Evolutionary conservation across 495 filamentous ascomycete genomes (phyloP).

Genomic region (Poronia punctata): DNA sequence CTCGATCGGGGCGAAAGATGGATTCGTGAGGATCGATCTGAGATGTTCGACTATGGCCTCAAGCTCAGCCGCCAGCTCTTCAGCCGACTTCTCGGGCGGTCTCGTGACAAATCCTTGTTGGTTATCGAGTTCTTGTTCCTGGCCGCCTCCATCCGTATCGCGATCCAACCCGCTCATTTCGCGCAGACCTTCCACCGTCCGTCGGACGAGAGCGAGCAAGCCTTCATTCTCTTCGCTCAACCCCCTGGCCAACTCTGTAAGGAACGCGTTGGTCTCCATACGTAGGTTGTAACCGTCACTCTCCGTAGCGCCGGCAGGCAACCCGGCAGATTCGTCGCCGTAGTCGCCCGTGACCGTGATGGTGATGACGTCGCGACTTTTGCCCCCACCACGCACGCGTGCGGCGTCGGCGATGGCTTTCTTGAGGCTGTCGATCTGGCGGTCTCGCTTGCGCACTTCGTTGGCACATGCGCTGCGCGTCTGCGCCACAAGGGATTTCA

Average conservation of each 20-base stretch:
- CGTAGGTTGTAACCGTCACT: constrained; percentile 65
- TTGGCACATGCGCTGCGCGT: constrained; percentile 82
- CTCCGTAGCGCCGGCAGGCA: constrained; percentile 42
- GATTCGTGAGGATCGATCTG: constrained; percentile 78
- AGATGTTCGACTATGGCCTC: constrained; percentile 71
- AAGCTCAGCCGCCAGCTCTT: constrained; percentile 65
- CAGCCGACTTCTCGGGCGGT: constrained; percentile 51
- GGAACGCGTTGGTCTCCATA: constrained; percentile 84
- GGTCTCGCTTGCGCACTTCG: constrained; percentile 84
- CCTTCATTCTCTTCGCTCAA: constrained; percentile 92
- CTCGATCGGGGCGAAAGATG: constrained; percentile 93
- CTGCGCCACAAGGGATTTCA: constrained; percentile 71
- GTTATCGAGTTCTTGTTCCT: constrained; percentile 28
- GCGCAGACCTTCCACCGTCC: constrained; percentile 62
- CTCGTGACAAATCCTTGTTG: constrained; percentile 37
- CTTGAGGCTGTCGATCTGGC: constrained; percentile 82
- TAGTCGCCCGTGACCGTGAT: constrained; percentile 48
- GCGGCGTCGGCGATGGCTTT: constrained; percentile 56
- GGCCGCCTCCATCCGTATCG: constrained; percentile 25
- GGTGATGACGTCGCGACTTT: constrained; percentile 43
- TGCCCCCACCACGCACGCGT: constrained; percentile 39
- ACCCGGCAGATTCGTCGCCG: constrained; percentile 26
- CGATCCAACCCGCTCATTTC: constrained; percentile 72
- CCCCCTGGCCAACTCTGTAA: constrained; percentile 79
- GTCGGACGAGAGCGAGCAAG: constrained; percentile 63